Conservation (phyloP, 2,329 filamentous ascomycete species). For the Alternaria gaisen region DNA sequence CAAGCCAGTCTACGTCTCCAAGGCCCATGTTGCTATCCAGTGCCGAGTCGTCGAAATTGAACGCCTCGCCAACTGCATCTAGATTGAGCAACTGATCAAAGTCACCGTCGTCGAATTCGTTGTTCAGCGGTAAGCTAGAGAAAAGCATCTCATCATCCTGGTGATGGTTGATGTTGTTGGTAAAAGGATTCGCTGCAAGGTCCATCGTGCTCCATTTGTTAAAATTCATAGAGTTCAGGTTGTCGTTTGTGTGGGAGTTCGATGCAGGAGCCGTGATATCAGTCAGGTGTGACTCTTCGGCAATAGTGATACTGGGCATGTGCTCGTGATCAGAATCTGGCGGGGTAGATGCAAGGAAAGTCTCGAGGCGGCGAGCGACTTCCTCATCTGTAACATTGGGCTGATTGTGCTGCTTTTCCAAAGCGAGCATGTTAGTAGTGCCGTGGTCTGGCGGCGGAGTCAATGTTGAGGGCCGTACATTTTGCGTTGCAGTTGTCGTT, state of each 20-base stretch:
- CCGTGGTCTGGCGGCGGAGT: conserved; percentile 54
- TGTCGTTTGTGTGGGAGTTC: not conserved
- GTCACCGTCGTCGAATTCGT: conserved; percentile 52
- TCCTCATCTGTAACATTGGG: conserved; percentile 56
- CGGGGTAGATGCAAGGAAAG: conserved; percentile 61
- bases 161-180: conserved; percentile 41
- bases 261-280: conserved; percentile 16
- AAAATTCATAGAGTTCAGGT: conserved; percentile 10
- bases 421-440: conserved; percentile 44
- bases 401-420: conserved; percentile 41
- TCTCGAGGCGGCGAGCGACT: conserved; percentile 58
- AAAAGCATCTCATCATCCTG: conserved; percentile 49
- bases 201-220: conserved; percentile 35
- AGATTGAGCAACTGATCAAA: conserved; percentile 53
- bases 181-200: conserved; percentile 28
- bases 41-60: conserved; percentile 43
- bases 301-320: conserved; percentile 41
- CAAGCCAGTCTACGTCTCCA: conserved; percentile 31
- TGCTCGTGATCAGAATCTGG: conserved; percentile 55
- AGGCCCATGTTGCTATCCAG: conserved; percentile 28
- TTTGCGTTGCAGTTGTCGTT: conserved; percentile 20
- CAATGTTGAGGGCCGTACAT: conserved; percentile 42
- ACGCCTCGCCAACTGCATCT: conserved; percentile 51
- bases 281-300: conserved; percentile 29
- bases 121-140: conserved; percentile 46